Conservation (phyloP, 495 filamentous ascomycete genomes). For the Chaetomidium leptoderma region DNA sequence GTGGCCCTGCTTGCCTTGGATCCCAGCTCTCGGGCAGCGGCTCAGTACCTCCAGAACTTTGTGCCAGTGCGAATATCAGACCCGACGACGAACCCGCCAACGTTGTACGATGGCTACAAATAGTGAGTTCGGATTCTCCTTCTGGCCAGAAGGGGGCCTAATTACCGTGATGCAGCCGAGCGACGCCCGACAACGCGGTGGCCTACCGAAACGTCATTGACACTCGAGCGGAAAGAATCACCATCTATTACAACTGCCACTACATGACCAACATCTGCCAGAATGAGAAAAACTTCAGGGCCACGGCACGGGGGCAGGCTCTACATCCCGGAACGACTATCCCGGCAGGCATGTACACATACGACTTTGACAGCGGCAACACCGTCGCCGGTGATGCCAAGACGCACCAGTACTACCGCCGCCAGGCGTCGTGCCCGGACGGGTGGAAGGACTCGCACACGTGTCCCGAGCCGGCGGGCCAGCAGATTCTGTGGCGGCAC, state of each 20-base stretch:
- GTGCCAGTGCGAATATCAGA: background rate
- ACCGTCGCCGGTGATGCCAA: background rate
- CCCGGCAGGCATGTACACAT: background rate
- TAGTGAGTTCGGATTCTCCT: background rate
- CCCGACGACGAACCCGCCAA: background rate
- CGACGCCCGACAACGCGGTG: background rate
- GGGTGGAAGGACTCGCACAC: background rate
- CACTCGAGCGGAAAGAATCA: background rate
- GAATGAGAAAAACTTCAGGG: background rate
- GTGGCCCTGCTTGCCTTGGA: background rate
- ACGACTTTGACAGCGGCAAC: background rate
- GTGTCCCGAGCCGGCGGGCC: background rate
- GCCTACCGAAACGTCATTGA: background rate
- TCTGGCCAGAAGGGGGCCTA: background rate
- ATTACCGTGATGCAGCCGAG: background rate
- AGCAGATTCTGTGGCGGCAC: conserved; percentile 1
- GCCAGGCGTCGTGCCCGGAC: background rate
- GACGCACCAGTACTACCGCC: background rate
- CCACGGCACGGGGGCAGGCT: background rate
- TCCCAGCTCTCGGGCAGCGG: background rate
- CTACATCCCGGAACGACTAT: background rate
- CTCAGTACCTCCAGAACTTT: background rate
- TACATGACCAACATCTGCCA: conserved; percentile 5
- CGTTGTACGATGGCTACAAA: background rate
- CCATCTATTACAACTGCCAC: background rate